Evolutionary conservation across 176 grass and related monocot species (phyloP).

Genomic region (Poa annua): DNA sequence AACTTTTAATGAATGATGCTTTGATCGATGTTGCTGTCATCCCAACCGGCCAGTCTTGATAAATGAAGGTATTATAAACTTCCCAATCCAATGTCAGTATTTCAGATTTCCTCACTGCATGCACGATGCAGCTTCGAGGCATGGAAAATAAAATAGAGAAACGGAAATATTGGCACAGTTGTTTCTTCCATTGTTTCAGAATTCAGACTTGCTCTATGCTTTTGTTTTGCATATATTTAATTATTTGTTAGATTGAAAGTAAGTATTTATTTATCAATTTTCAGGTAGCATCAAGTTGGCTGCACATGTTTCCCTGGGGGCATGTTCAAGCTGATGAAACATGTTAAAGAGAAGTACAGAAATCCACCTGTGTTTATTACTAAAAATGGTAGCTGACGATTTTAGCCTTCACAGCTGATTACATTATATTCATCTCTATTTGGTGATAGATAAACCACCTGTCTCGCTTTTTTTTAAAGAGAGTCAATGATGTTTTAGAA

Average conservation of each 20-base stretch:
- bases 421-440: not conserved
- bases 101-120: constrained; percentile 28
- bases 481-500: not conserved
- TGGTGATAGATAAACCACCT: too few species aligned
- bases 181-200: not conserved
- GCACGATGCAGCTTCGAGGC: constrained; percentile 59
- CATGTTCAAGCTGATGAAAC: constrained; percentile 42
- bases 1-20: constrained; percentile 83
- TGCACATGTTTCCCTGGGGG: constrained; percentile 69
- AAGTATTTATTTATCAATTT: constrained; percentile 22
- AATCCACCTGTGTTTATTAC: constrained; percentile 63
- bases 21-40: constrained; percentile 64
- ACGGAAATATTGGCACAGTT: constrained; percentile 37
- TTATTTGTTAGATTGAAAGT: not conserved
- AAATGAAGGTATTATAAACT: not conserved
- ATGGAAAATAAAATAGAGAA: constrained; percentile 77
- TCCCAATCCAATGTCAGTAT: not conserved
- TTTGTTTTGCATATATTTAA: constrained; percentile 6
- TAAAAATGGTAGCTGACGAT: too few species aligned
- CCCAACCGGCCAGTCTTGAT: constrained; percentile 57
- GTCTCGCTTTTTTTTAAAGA: too few species aligned
- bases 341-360: constrained; percentile 82
- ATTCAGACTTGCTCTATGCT: not conserved
- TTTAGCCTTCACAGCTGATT: not conserved
- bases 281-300: constrained; percentile 39